These are phyloP conservation scores for Calonectria hongkongensis DNA, from an alignment of 2,329 filamentous ascomycete species.

Conservation along the genomic window DNA sequence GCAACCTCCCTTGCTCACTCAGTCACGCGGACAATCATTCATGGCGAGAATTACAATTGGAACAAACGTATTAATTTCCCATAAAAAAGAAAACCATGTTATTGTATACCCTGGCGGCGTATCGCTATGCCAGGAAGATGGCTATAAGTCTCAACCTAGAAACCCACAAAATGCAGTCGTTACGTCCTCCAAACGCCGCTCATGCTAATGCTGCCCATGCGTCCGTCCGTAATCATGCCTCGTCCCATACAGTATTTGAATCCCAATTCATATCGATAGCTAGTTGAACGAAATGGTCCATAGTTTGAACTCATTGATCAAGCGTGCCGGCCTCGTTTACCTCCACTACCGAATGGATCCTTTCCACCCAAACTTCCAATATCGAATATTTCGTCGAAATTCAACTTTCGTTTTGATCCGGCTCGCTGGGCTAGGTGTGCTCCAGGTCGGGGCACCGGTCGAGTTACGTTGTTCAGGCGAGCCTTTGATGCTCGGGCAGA, in stretches of 20 bases:
- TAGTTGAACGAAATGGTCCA: conserved; percentile 40
- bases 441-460: conserved; percentile 53
- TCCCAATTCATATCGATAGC: conserved; percentile 49
- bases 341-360: conserved; percentile 71
- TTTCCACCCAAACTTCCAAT: conserved; percentile 76
- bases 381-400: conserved; percentile 85
- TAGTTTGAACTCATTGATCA: conserved; percentile 49
- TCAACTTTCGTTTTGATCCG: conserved; percentile 83
- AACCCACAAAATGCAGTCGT: conserved; percentile 55
- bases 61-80: neutral
- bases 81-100: conserved; percentile 40
- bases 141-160: conserved; percentile 46
- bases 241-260: conserved; percentile 53
- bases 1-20: neutral
- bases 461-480: conserved; percentile 53
- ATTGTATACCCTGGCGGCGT: conserved; percentile 39
- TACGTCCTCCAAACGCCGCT: conserved; percentile 62
- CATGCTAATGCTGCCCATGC: conserved; percentile 61
- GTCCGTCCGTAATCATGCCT: conserved; percentile 59
- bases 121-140: conserved; percentile 44
- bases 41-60: neutral
- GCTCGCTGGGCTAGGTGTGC: conserved; percentile 76
- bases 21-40: neutral
- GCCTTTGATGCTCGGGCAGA: conserved; percentile 55
- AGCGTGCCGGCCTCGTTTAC: conserved; percentile 71